Conservation (phyloP, 140 eudicot species). For the Ambrosia hybrid region DNA sequence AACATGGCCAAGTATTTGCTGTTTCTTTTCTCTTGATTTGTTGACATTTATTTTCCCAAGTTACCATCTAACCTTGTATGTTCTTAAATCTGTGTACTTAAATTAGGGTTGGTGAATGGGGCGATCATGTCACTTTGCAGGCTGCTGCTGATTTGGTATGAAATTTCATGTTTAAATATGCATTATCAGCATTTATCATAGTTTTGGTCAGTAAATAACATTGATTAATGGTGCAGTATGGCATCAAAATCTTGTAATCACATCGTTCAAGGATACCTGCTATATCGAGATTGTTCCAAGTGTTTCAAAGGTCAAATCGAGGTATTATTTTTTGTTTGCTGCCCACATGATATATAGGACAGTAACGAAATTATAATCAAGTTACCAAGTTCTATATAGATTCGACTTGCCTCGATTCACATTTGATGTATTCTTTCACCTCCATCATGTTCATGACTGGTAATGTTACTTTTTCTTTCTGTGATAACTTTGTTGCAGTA, state of each 20-base stretch:
- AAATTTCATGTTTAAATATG: not conserved
- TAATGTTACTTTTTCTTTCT: conserved; percentile 6
- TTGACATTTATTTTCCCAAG: not conserved
- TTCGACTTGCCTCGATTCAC: not conserved
- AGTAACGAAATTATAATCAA: not conserved
- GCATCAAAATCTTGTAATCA: conserved; percentile 79
- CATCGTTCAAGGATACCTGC: conserved; percentile 88
- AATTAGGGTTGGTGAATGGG: conserved; percentile 84
- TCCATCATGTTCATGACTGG: not conserved
- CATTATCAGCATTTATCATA: conserved; percentile 4
- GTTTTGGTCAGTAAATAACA: not conserved
- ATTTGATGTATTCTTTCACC: too few relatives aligned
- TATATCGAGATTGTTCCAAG: conserved; percentile 89
- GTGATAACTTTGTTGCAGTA: conserved; percentile 41
- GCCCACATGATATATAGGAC: not conserved
- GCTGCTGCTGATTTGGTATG: conserved; percentile 94
- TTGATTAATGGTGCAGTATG: conserved; percentile 63
- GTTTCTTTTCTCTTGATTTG: conserved; percentile 15
- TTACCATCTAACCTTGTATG: conserved; percentile 20
- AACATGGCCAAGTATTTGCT: conserved; percentile 74
- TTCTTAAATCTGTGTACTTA: conserved; percentile 22
- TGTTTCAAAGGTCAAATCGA: conserved; percentile 72
- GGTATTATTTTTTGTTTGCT: conserved; percentile 39
- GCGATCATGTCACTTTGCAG: conserved; percentile 93
- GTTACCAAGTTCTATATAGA: not conserved